A percentile compares a stretch with the other conserved stretches of the same genome.
Conservation (phyloP, 257 asterid species). For the Jacaranda copaia region DNA sequence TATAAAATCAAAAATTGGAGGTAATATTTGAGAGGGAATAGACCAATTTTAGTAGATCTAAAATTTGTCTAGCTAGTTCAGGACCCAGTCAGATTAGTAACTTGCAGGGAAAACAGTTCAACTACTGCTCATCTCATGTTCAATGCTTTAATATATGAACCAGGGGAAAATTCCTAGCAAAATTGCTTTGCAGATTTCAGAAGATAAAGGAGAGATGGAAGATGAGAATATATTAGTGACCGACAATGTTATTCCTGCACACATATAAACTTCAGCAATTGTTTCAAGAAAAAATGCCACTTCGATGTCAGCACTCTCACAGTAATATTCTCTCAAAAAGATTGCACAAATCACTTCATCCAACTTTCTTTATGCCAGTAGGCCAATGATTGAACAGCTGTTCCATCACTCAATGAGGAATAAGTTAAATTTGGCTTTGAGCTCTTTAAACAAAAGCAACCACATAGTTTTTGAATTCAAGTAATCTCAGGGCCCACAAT, state of each 20-base stretch:
- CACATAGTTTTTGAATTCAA: background rate
- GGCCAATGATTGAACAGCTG: background rate
- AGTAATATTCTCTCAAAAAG: conserved; percentile 7
- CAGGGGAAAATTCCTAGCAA: background rate
- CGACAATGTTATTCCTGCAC: background rate
- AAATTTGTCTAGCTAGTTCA: background rate
- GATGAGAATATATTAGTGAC: background rate
- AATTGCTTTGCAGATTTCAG: background rate
- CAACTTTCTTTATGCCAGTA: background rate
- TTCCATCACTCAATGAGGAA: conserved; percentile 13
- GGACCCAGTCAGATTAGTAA: conserved; percentile 17
- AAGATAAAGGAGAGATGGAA: background rate
- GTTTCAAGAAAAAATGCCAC: background rate
- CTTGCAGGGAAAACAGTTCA: background rate
- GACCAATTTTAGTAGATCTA: background rate
- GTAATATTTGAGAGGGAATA: background rate
- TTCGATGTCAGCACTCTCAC: conserved; percentile 12
- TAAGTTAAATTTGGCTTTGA: background rate
- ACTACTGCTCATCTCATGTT: conserved; percentile 9
- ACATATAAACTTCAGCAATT: background rate
- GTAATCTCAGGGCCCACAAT: background rate
- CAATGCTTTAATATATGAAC: background rate
- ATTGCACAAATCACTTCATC: conserved; percentile 3
- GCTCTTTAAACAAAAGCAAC: background rate
- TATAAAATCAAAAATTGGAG: conserved; percentile 13